These are phyloP conservation scores for Insectozyma bohioensis DNA, from an alignment of 1,139 yeast species.

Conservation along the genomic window DNA sequence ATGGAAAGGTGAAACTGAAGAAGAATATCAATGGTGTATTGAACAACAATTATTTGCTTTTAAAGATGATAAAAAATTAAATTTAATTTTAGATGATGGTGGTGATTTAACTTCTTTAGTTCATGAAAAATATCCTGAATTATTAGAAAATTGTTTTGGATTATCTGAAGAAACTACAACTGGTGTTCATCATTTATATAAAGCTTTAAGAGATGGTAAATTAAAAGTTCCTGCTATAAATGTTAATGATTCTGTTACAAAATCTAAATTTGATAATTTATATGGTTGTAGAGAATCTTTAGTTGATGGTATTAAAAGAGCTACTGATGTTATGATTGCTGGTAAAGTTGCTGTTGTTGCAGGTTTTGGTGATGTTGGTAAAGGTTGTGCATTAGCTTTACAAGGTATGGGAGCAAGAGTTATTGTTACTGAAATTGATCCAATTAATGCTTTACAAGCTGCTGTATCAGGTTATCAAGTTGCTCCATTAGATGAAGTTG, in stretches of 20 bases:
- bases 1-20: conserved; percentile 99
- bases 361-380: conserved; percentile 99
- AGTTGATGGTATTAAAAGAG: conserved; percentile 99
- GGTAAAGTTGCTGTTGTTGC: conserved; percentile 99
- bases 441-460: conserved; percentile 99
- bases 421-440: conserved; percentile 95
- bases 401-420: conserved; percentile 99
- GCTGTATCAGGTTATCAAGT: conserved; percentile 99
- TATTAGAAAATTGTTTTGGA: conserved; percentile 94
- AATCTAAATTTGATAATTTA: conserved; percentile 98
- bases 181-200: conserved; percentile 99
- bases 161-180: conserved; percentile 99
- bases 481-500: conserved; percentile 93
- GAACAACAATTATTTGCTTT: conserved; percentile 98
- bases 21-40: conserved; percentile 99
- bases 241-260: conserved; percentile 98
- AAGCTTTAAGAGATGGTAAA: conserved; percentile 84
- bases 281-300: conserved; percentile 99
- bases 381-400: conserved; percentile 99
- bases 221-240: conserved; percentile 99
- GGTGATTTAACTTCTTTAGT: conserved; percentile 98
- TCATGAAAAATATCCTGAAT: conserved; percentile 98
- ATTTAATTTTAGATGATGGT: conserved; percentile 99
- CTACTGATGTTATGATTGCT: conserved; percentile 99
- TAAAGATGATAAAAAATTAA: conserved; percentile 94